These are phyloP conservation scores for Eleusine indica DNA, from an alignment of 176 grass and related monocot genomes.

Conservation along the genomic window DNA sequence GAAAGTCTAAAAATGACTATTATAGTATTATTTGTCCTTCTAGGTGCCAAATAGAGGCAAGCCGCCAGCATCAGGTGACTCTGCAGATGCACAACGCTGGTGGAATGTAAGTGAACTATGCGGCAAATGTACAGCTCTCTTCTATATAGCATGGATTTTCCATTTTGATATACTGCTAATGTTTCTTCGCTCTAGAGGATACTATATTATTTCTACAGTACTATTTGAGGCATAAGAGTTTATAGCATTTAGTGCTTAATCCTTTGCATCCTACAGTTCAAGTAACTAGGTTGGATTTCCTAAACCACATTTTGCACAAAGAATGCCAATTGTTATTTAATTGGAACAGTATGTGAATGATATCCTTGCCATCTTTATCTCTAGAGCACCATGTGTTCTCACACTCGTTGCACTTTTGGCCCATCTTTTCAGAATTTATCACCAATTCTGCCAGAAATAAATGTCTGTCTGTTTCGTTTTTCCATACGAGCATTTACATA, in stretches of 20 bases:
- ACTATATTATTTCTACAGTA: background rate
- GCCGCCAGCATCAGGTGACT: constrained; percentile 49
- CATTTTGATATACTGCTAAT: constrained; percentile 13
- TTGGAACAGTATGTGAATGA: background rate
- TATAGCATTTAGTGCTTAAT: background rate
- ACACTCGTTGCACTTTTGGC: background rate
- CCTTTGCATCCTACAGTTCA: constrained; percentile 17
- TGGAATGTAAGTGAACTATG: constrained; percentile 73
- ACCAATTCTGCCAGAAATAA: background rate
- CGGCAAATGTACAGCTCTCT: constrained; percentile 1
- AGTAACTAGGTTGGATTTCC: background rate
- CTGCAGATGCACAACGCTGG: constrained; percentile 81
- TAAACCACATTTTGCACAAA: constrained; percentile 8
- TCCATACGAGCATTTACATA: background rate
- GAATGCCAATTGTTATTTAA: constrained; percentile 19
- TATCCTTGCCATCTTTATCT: background rate
- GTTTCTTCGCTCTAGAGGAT: background rate
- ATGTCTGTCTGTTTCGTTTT: background rate
- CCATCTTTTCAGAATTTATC: background rate
- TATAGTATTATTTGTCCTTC: constrained; percentile 32
- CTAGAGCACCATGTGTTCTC: background rate
- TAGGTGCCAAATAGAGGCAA: constrained; percentile 78
- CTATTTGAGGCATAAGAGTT: constrained; percentile 16
- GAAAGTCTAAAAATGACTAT: constrained; percentile 16
- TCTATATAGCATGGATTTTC: background rate